Base-by-base conservation (phyloP, 176 grass and related monocot species). In the Lolium multiflorum region DNA sequence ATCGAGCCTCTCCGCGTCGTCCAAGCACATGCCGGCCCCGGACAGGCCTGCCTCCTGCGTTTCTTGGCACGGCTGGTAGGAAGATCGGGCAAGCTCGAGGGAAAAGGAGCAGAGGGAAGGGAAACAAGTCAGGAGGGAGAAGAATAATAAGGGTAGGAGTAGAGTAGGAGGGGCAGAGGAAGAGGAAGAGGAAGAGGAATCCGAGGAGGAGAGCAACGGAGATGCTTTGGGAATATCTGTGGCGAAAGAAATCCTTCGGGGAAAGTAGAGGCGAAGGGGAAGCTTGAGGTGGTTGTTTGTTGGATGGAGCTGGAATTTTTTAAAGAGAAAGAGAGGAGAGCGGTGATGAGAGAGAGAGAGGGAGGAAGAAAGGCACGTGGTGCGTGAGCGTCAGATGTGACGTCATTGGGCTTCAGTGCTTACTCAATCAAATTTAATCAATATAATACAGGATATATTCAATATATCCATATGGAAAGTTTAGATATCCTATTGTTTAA, bases 121-220 rank as follows among this genome's bases (percentile, higher is more conserved):
- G 54, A 87, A 76, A 4, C 71, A 7, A 74, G 82, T 10, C 3
- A 13, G 67, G 51, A 80, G 31, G 31, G 84, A 64, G 79, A 82
- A 22, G 80, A 90, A 86, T 70, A 78, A 82, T 54, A 38, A 21
- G 66, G 20, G 52, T 28, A 38, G 31, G 62, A 52, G 72, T 8
- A 51, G 71, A 74, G 73, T 31, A 60, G 81, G 65, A 49, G 74
- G 18, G 26, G 58, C 28, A 63, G 55, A 22, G 73, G 37, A 39
- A 79, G 80, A n/a, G n/a, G n/a, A n/a, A n/a, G n/a, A 74, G 89
- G 89, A 87, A 91, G 80, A 74, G 89, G 89, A 87, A 91, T 91
- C 89, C 84, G 84, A 91, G 67, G 89, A 83, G 84, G 84, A 73
- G 74, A 58, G 84, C 84, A 86, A 78, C 52, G 20, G 37, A 12